phyloP scores from a whole-genome alignment of 768 basidiomycete species.

The Podaxis sp. region DNA sequence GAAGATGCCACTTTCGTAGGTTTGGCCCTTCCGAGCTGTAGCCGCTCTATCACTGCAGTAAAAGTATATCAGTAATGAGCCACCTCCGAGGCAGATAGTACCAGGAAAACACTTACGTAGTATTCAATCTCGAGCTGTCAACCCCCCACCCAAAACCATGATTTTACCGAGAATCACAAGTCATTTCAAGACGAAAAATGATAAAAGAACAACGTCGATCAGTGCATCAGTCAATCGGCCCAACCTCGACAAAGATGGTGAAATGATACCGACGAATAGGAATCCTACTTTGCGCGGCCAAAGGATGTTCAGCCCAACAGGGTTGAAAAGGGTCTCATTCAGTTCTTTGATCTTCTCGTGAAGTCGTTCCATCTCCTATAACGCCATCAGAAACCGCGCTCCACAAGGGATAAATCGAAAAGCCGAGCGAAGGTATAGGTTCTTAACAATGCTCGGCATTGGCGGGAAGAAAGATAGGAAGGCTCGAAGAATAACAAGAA shows the following conservation, averaged over 20 bases:
- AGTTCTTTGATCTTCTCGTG: constrained; percentile 60
- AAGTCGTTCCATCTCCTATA: constrained; percentile 77
- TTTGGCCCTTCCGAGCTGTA: not conserved
- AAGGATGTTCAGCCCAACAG: constrained; percentile 81
- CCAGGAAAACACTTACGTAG: constrained; percentile 57
- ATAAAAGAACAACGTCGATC: not conserved
- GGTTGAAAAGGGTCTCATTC: constrained; percentile 79
- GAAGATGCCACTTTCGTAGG: not conserved
- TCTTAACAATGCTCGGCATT: not conserved
- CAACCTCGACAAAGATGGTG: constrained; percentile 11
- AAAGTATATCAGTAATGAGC: not conserved
- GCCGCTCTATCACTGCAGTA: constrained; percentile 2
- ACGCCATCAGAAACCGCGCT: constrained; percentile 4
- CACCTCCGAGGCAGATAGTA: constrained; percentile 16
- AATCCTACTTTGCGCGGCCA: constrained; percentile 87
- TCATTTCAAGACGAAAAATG: constrained; percentile 8
- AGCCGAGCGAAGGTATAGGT: not conserved
- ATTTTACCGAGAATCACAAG: not conserved
- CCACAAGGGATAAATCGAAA: not conserved
- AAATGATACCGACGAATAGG: constrained; percentile 73
- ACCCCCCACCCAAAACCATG: not conserved
- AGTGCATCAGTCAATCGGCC: constrained; percentile 11
- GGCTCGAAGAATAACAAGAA: not conserved
- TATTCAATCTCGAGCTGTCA: constrained; percentile 92
- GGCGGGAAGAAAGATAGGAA: not conserved